Evolutionary conservation across 225 moss, liverwort and hornwort species (phyloP).

Genomic region (Polytrichum formosum): DNA sequence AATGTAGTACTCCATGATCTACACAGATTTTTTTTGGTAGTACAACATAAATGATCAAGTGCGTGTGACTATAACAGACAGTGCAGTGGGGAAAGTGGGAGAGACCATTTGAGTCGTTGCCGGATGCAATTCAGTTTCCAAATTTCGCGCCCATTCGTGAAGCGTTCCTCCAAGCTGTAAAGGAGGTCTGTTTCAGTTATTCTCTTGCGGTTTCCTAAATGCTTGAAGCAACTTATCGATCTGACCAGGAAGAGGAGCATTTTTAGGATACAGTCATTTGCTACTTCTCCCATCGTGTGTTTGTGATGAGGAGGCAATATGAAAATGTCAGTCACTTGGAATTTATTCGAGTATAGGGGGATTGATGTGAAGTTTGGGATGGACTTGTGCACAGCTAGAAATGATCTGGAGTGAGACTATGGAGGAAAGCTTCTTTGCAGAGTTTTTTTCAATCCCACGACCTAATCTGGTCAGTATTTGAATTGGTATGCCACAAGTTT

Average conservation of each 20-base stretch:
- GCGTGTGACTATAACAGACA: constrained; percentile 30
- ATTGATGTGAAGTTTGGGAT: constrained; percentile 15
- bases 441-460: constrained; percentile 59
- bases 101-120: constrained; percentile 76
- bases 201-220: background rate
- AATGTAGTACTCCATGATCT: too few species aligned
- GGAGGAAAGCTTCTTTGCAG: constrained; percentile 56
- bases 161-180: constrained; percentile 63
- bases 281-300: background rate
- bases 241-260: too few species aligned
- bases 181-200: constrained; percentile 35
- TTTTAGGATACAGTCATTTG: too few species aligned
- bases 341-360: background rate
- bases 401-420: constrained; percentile 94
- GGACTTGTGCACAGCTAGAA: constrained; percentile 48
- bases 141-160: constrained; percentile 61
- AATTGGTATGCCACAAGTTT: constrained; percentile 20
- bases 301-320: background rate
- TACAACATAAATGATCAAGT: too few species aligned
- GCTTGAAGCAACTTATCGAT: background rate
- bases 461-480: constrained; percentile 71
- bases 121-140: constrained; percentile 40
- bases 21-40: too few species aligned
- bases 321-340: background rate
- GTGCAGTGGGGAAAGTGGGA: constrained; percentile 83